Conservation (phyloP, 768 basidiomycete genomes). For the Podaxis sp. region DNA sequence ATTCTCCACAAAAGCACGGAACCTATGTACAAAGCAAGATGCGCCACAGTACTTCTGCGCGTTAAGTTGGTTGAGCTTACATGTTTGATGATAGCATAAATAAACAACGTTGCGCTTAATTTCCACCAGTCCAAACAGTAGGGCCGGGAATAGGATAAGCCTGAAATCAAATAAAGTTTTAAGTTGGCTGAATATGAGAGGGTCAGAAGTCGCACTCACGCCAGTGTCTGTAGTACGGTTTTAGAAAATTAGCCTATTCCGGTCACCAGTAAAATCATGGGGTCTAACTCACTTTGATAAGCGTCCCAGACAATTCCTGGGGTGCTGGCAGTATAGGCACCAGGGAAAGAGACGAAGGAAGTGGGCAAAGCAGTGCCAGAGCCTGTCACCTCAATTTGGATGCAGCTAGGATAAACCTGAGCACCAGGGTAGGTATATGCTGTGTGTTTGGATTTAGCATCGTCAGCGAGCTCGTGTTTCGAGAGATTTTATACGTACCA, state of each 20-base stretch:
- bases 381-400: constrained; percentile 42
- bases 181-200: background rate
- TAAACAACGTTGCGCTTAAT: background rate
- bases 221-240: constrained; percentile 4
- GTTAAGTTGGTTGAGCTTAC: background rate
- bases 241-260: background rate
- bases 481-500: constrained; percentile 14
- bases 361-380: constrained; percentile 40
- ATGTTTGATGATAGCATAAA: background rate
- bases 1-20: too few species aligned
- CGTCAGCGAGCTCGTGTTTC: background rate
- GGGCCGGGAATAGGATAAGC: constrained; percentile 42
- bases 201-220: constrained; percentile 3
- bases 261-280: background rate
- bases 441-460: background rate
- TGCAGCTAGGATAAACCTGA: constrained; percentile 44
- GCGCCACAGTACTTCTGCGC: background rate
- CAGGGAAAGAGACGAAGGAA: constrained; percentile 46
- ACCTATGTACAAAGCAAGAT: too few species aligned
- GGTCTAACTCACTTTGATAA: constrained; percentile 26
- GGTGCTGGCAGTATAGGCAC: constrained; percentile 33
- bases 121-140: constrained; percentile 26
- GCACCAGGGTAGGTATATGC: constrained; percentile 33
- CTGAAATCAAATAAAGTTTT: constrained; percentile 6
- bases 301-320: constrained; percentile 35